Conservation (phyloP, 768 basidiomycete genomes). For the Lactarius psammicola region DNA sequence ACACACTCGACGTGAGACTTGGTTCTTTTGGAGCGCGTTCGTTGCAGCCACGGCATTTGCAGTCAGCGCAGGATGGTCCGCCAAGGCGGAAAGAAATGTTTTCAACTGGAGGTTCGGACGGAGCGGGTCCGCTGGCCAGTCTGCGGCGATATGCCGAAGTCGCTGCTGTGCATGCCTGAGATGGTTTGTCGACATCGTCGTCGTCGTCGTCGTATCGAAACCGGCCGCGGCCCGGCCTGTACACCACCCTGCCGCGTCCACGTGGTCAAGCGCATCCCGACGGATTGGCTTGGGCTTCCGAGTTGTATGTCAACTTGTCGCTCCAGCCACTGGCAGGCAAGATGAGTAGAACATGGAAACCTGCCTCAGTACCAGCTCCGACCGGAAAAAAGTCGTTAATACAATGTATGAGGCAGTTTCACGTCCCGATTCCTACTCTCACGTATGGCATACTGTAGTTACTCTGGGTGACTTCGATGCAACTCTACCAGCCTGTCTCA, state of each 20-base stretch:
- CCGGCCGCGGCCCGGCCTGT: not conserved
- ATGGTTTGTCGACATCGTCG: slow-evolving; percentile 32
- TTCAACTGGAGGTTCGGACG: slow-evolving; percentile 74
- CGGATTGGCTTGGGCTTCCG: not conserved
- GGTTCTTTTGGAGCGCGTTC: slow-evolving; percentile 52
- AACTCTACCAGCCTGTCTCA: not conserved
- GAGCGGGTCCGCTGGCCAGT: slow-evolving; percentile 73
- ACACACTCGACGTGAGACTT: slow-evolving; percentile 56
- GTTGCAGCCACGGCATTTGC: slow-evolving; percentile 58
- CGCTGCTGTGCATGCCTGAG: slow-evolving; percentile 45
- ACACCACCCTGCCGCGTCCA: not conserved
- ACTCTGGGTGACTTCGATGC: not conserved
- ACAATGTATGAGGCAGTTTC: not conserved
- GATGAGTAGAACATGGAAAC: not conserved
- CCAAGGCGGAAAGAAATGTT: slow-evolving; percentile 59
- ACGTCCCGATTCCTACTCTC: not conserved
- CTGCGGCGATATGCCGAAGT: slow-evolving; percentile 52
- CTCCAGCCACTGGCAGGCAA: not conserved
- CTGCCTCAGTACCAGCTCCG: not conserved
- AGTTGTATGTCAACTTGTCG: too few relatives aligned
- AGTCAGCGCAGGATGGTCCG: slow-evolving; percentile 67
- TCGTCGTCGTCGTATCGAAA: not conserved
- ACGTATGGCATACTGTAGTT: not conserved
- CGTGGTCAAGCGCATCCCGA: not conserved
- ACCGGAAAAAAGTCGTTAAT: not conserved